These are phyloP conservation scores for Vaccinium macrocarpon DNA, from an alignment of 148 eudicot genomes.

Conservation along the genomic window DNA sequence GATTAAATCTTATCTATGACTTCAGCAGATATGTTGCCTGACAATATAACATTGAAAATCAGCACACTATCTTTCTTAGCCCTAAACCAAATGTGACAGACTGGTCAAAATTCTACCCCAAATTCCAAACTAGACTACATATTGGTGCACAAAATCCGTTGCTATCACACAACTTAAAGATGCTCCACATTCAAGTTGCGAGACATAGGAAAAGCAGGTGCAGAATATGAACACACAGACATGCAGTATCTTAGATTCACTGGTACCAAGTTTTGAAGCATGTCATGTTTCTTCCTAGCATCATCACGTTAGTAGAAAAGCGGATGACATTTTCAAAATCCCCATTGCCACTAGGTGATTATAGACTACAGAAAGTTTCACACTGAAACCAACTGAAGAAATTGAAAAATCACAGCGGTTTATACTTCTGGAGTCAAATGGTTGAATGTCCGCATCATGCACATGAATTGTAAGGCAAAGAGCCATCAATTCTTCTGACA, in stretches of 20 bases:
- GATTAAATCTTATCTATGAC: background rate
- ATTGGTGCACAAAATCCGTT: background rate
- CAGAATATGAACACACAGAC: background rate
- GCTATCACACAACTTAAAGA: background rate
- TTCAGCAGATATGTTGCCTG: background rate
- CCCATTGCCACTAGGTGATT: background rate
- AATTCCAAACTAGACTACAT: no score
- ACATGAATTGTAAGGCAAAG: background rate
- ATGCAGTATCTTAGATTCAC: background rate
- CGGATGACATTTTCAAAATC: background rate
- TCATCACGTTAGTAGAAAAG: background rate
- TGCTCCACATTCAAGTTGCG: background rate
- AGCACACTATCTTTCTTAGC: background rate
- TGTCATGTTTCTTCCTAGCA: background rate
- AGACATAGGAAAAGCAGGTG: background rate
- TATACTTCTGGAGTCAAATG: background rate
- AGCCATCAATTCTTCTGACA: background rate
- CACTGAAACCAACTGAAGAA: background rate
- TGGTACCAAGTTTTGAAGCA: background rate
- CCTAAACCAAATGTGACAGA: background rate
- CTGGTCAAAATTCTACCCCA: background rate
- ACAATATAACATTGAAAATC: background rate
- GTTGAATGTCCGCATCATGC: background rate
- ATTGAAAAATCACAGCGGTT: background rate
- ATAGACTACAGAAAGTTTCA: background rate